Percentiles rank a stretch among this genome's conserved stretches.
Conservation (phyloP, 2,329 filamentous ascomycete genomes). For the Aspergillus glaucus region DNA sequence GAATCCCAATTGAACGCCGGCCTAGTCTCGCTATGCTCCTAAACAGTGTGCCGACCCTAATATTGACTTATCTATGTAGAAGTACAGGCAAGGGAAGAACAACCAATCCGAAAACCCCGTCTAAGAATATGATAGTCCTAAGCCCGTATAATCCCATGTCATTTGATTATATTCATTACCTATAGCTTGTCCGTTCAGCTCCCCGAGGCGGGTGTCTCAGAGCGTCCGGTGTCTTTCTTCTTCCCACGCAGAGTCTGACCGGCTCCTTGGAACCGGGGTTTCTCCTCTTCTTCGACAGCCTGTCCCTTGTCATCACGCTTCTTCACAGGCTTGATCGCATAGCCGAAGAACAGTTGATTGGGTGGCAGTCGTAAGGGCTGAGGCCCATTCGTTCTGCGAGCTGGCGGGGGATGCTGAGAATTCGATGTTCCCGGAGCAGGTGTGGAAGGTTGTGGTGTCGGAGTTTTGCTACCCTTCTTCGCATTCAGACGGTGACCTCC, state of each 20-base stretch:
- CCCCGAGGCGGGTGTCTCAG: constrained; percentile 32
- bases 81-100: not conserved
- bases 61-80: no score
- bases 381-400: constrained; percentile 63
- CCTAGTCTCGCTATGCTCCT: no score
- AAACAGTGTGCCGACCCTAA: no score
- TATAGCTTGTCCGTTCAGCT: constrained; percentile 25
- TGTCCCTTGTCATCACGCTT: constrained; percentile 63
- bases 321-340: constrained; percentile 83
- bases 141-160: constrained; percentile 13
- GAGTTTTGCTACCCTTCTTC: constrained; percentile 73
- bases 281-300: constrained; percentile 53
- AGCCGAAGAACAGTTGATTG: constrained; percentile 95
- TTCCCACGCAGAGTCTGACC: constrained; percentile 75
- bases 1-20: no score
- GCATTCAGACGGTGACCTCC: constrained; percentile 74
- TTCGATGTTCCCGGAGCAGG: constrained; percentile 58
- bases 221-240: constrained; percentile 52
- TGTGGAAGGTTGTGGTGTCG: constrained; percentile 66
- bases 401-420: constrained; percentile 38
- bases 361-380: constrained; percentile 77
- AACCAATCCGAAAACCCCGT: no score
- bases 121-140: constrained; percentile 4
- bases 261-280: constrained; percentile 74
- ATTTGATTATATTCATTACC: constrained; percentile 11